A percentile compares a stretch with the other conserved stretches of the same genome.
phyloP scores from a whole-genome alignment of 306 rosid species.

The Purshia tridentata region DNA sequence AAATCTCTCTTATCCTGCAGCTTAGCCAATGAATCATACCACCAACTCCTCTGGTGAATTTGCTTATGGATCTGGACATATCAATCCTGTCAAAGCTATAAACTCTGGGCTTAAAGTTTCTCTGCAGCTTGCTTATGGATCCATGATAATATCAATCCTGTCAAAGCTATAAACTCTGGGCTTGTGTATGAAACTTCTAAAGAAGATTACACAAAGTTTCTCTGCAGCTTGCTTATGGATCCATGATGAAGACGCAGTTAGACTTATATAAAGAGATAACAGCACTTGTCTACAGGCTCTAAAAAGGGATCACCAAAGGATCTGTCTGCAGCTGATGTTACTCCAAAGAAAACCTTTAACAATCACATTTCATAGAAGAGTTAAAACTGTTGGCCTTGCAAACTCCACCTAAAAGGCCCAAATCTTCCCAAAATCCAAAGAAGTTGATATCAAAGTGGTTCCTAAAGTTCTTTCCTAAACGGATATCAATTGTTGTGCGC shows the following conservation, averaged over 20 bases:
- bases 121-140: not conserved
- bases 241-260: not conserved
- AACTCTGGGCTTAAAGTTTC: not conserved
- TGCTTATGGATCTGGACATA: conserved; percentile 29
- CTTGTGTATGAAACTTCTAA: too few species aligned
- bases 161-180: too few species aligned
- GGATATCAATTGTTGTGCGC: too few species aligned
- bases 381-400: conserved; percentile 29
- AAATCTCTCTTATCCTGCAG: not conserved
- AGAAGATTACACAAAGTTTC: too few species aligned
- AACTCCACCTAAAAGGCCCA: conserved; percentile 23
- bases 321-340: not conserved
- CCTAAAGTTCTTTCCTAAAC: conserved; percentile 1
- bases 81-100: conserved; percentile 19
- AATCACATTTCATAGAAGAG: conserved; percentile 5
- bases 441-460: not conserved
- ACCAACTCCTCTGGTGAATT: conserved; percentile 13
- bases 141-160: not conserved
- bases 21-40: not conserved
- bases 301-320: not conserved
- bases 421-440: not conserved
- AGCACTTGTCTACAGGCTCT: not conserved
- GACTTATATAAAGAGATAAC: conserved; percentile 8
- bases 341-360: not conserved
- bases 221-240: not conserved